These are phyloP conservation scores for Coemansia sp. DNA, from an alignment of 192 early-diverging fungal genomes.

Conservation along the genomic window DNA sequence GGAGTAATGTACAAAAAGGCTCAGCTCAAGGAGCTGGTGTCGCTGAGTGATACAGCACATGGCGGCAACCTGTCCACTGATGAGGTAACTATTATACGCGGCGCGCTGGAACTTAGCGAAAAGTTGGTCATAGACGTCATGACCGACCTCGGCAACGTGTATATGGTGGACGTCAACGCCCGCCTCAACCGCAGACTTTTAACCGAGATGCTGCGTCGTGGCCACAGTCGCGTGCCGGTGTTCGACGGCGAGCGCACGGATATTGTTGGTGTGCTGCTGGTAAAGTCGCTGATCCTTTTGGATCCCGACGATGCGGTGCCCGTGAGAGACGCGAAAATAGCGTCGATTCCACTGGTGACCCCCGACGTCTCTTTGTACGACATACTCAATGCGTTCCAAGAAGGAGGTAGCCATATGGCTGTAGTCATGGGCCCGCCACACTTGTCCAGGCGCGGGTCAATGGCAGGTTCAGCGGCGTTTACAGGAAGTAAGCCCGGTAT, in stretches of 20 bases:
- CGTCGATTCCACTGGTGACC: slow-evolving; percentile 46
- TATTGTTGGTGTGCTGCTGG: slow-evolving; percentile 75
- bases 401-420: slow-evolving; percentile 78
- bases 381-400: slow-evolving; percentile 79
- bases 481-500: neutral
- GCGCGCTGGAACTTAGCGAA: slow-evolving; percentile 71
- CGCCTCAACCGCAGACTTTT: slow-evolving; percentile 55
- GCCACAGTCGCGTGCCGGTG: slow-evolving; percentile 76
- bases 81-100: slow-evolving; percentile 75
- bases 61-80: slow-evolving; percentile 69
- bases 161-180: slow-evolving; percentile 60
- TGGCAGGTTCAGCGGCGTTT: neutral
- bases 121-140: slow-evolving; percentile 65
- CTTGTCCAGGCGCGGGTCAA: slow-evolving; percentile 2
- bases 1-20: slow-evolving; percentile 84
- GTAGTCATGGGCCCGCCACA: slow-evolving; percentile 53
- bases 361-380: slow-evolving; percentile 56
- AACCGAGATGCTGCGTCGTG: slow-evolving; percentile 59
- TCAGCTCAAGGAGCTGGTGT: slow-evolving; percentile 74
- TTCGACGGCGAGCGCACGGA: slow-evolving; percentile 57
- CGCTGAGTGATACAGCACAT: slow-evolving; percentile 64
- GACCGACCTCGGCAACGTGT: slow-evolving; percentile 68
- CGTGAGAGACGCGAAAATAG: slow-evolving; percentile 57
- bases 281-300: slow-evolving; percentile 69
- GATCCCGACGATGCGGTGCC: slow-evolving; percentile 66